phyloP scores from a whole-genome alignment of 441 rosid species.

The Adansonia grandidieri region DNA sequence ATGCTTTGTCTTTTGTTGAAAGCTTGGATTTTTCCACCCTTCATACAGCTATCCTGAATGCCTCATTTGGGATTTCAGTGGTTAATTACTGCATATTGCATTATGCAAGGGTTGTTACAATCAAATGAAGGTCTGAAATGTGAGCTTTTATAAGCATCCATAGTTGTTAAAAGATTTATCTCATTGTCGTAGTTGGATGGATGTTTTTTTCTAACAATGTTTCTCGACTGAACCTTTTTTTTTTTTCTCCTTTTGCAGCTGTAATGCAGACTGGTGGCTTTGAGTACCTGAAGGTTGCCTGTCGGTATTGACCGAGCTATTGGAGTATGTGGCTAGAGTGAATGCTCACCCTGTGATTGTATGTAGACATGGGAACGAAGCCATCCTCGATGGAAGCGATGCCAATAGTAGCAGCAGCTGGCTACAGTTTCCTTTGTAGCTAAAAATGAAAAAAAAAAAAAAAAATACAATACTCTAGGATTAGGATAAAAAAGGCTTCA shows the following conservation, averaged over 20 bases:
- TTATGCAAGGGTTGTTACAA: background rate
- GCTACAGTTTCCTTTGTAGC: slow-evolving; percentile 24
- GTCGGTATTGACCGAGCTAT: slow-evolving; percentile 58
- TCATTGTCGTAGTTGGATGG: background rate
- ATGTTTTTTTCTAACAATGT: background rate
- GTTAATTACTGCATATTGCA: background rate
- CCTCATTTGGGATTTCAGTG: background rate
- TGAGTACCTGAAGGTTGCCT: slow-evolving; percentile 80
- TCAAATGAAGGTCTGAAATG: background rate
- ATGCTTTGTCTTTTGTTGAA: background rate
- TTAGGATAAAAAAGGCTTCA: slow-evolving; percentile 29
- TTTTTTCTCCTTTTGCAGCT: slow-evolving; percentile 40
- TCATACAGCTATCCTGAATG: background rate
- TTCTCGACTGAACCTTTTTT: slow-evolving; percentile 15
- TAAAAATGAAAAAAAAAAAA: slow-evolving; percentile 8
- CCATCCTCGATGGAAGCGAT: slow-evolving; percentile 76
- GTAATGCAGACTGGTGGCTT: slow-evolving; percentile 75
- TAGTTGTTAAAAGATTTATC: background rate
- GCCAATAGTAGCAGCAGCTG: slow-evolving; percentile 40
- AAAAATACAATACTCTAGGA: slow-evolving; percentile 31
- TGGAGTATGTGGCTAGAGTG: slow-evolving; percentile 65
- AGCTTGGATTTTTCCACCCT: background rate
- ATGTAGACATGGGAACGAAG: slow-evolving; percentile 54
- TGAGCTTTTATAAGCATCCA: background rate
- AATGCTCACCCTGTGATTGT: slow-evolving; percentile 61